phyloP scores from a whole-genome alignment of 768 basidiomycete genomes.

The Rhizopogon vulgaris region DNA sequence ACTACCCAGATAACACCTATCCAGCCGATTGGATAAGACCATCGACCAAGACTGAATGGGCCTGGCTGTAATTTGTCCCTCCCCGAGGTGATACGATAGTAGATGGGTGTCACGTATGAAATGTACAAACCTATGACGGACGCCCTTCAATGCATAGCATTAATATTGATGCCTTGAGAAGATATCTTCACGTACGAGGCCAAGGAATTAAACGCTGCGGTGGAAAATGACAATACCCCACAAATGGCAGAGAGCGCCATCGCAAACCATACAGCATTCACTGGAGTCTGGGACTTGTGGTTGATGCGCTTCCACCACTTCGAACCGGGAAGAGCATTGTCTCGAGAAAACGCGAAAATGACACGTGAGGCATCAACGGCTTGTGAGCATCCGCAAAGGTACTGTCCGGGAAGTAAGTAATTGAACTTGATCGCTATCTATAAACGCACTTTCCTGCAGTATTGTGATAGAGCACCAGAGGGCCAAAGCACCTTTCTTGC shows the following conservation, averaged over 20 bases:
- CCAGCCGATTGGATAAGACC: constrained; percentile 24
- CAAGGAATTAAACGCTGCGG: constrained; percentile 26
- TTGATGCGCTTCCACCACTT: constrained; percentile 31
- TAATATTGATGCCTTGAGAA: background rate
- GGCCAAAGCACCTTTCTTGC: constrained; percentile 35
- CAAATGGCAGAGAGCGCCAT: constrained; percentile 24
- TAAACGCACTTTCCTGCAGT: constrained; percentile 30
- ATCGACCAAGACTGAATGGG: constrained; percentile 28
- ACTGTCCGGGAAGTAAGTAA: constrained; percentile 18
- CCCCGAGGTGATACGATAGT: constrained; percentile 30
- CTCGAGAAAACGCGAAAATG: constrained; percentile 37
- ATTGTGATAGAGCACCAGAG: constrained; percentile 39
- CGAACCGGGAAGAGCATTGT: constrained; percentile 33
- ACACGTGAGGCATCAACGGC: constrained; percentile 41
- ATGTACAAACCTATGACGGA: constrained; percentile 30
- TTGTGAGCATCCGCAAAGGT: constrained; percentile 39
- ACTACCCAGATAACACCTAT: constrained; percentile 25
- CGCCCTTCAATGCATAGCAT: constrained; percentile 12
- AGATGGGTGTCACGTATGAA: constrained; percentile 33
- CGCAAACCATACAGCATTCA: constrained; percentile 38
- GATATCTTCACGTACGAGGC: constrained; percentile 21
- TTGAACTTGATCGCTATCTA: background rate
- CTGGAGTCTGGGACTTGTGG: constrained; percentile 25
- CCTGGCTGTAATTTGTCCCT: constrained; percentile 27
- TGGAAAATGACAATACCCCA: constrained; percentile 29